Base-by-base conservation (phyloP, 1,139 yeast species). In the Magnusiomyces suaveolens region DNA sequence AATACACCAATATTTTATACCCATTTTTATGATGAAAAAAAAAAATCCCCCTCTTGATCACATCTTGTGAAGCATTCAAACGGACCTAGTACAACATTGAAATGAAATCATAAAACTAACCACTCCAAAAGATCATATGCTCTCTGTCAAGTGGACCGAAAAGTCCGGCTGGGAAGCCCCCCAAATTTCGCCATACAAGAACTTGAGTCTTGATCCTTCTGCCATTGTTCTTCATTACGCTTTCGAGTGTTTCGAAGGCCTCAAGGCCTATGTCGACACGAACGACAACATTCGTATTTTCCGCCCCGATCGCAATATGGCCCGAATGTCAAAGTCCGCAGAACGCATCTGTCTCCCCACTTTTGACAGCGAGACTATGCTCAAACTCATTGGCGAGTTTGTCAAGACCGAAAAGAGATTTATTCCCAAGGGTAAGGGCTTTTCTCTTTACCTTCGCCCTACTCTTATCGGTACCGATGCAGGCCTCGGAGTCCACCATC, bases 231-330 rank as follows among this genome's bases (percentile, higher is more conserved):
- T 92, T 72, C 98, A 92, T 73, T 92, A 92, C 66, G 92, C 96
- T 1, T 92, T 92, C 67, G 96, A 89, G 71, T 79, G 92, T 61
- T 92, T 92, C 64, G 98, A 92, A 75, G 98, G 98, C 61, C 78
- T 92, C 77, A 92, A 92, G 76, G 97, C 97, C 6, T 92, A 89
- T 78, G 79, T 81, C 63, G 72, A 68, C 56, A 57, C 84, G 60
- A 64, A 72, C 21, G 85, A 81, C 61, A 72, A 84, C 59, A 76
- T 88, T 63, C 80, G 96, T 63, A 75, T 90, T 67, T 92, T 92
- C 77, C 83, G 98, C 70, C 86, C 95, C 36, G 87, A 87, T 69
- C 86, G 78, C 78, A 92, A 92, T 75, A 88, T 90, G 95, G 80
- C 70, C 55, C 81, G 98, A 72, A 83, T 92, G 88, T 87, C 87